Base-by-base conservation (phyloP, 495 filamentous ascomycete species). In the Penicillium longicatenatum region DNA sequence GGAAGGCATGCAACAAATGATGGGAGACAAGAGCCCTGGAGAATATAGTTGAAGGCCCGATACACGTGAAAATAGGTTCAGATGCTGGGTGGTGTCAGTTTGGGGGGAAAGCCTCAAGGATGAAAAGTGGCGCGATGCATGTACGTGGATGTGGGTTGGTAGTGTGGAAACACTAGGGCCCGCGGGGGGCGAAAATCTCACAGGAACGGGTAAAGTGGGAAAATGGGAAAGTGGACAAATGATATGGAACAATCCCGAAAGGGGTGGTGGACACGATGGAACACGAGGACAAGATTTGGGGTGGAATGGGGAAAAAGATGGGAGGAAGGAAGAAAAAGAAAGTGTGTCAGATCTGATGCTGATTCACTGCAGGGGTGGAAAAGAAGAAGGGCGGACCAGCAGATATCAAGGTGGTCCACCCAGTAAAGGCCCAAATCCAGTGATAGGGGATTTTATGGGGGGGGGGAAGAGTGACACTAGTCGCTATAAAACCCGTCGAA, bases 311-410 rank as follows among this genome's bases (percentile, higher is more conserved):
- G 35, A 51, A 30, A 56, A 31, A 50, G 55, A 48, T 51, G 60
- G 51, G 60, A 21, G 58, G 54, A 45, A 54, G 44, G 50, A 55
- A 58, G 41, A 57, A 61, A 51, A 61, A 65, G 63, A 66, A 58
- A 65, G 68, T 68, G 68, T 67, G 64, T 63, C 67, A 64, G 63
- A 66, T 67, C 61, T 54, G 61, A 63, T 61, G 37, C 12, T 39
- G 31, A 35, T 35, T 57, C 57, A 64, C 63, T 64, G 68, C 68
- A 70, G 63, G 68, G 68, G 68, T 66, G 58, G 39, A 22, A 39
- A 39, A 17, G 37, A 54, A 54, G 50, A 55, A 54, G 54, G 59
- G 48, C 31, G 43, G 52, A 9, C 41, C 26, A 26, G 42, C 51
- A 60, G 58, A 66, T 68, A 63, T 68, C 63, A 63, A 65, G 65